These are phyloP conservation scores for Neofusicoccum ribis DNA, from an alignment of 2,329 filamentous ascomycete genomes.

Conservation along the genomic window DNA sequence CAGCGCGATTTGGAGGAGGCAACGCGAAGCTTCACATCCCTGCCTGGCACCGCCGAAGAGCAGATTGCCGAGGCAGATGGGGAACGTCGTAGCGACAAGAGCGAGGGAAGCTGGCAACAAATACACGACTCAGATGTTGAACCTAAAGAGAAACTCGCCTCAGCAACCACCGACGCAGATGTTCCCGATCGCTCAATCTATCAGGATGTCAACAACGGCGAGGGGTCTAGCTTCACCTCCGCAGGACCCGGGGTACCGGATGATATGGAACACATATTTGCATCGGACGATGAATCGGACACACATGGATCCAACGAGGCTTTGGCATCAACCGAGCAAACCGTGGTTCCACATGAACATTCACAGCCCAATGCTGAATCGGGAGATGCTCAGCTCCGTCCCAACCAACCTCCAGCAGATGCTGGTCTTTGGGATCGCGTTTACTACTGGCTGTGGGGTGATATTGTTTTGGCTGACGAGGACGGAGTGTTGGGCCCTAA, in stretches of 20 bases:
- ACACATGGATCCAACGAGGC: background rate
- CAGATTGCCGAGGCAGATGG: constrained; percentile 24
- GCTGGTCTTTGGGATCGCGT: constrained; percentile 29
- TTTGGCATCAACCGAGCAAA: background rate
- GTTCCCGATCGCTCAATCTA: background rate
- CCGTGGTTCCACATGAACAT: background rate
- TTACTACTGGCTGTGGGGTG: constrained; percentile 52
- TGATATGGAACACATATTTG: background rate
- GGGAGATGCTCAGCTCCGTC: background rate
- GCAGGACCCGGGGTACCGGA: background rate
- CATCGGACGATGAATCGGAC: background rate
- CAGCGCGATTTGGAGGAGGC: constrained; percentile 49
- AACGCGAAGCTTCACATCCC: background rate
- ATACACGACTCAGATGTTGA: constrained; percentile 30
- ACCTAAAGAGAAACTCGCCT: background rate
- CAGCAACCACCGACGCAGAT: background rate
- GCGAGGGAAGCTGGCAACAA: constrained; percentile 44
- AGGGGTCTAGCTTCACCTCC: background rate
- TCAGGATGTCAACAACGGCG: background rate
- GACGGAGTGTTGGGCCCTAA: constrained; percentile 37
- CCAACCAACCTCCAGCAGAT: background rate
- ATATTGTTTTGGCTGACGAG: constrained; percentile 37
- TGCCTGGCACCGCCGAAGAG: constrained; percentile 4
- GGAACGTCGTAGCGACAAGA: constrained; percentile 37
- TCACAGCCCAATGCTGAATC: background rate